Base-by-base conservation (phyloP, 176 grass and related monocot genomes). In the Aegilops bicornis region DNA sequence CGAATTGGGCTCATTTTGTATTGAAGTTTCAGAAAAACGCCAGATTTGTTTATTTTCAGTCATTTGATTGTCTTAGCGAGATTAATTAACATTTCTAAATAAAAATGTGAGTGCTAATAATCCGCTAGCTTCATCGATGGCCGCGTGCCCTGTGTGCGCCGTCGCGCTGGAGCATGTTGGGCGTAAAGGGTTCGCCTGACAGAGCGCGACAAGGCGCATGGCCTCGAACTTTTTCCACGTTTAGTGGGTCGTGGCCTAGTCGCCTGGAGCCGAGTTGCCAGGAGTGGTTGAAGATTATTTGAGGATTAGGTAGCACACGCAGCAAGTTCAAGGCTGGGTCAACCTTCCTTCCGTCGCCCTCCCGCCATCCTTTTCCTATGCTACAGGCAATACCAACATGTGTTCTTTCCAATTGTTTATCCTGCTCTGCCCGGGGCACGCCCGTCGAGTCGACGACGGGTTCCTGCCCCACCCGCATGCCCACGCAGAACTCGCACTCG, bases 221-320 rank as follows among this genome's bases (percentile, higher is more conserved):
- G 54, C 54, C 17, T 58, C 19, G 2, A 58, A 19, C 31, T 73
- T 73, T 86, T 69, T 80, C 81, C 89, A 87, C 81, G 89, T 75
- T 79, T 11, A 36, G 56, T 25, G 75, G 85, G 84, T 45, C 74
- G 84, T 90, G 70, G 30, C 72, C 61, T 24, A 29, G 63, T 54
- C 30, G 11, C 52, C 23, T 45, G 79, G 30, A 3, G 63, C 79
- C 52, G 62, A 45, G 74, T 59, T n/a, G 67, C 54, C 17, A 4
- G 20, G 85, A 87, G 75, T 84, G 39, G 89, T 58, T 91, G 76
- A 76, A 71, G 78, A 29, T 59, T 17, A 39, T 5, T n/a, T 29
- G 61, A 54, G 89, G 89, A 81, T 80, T 91, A 75, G 80, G 89
- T 91, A 63, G 12, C 48, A 52, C 48, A 52, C 48, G 52, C 52